phyloP scores from a whole-genome alignment of 306 rosid genomes.

The Castanea mollissima region DNA sequence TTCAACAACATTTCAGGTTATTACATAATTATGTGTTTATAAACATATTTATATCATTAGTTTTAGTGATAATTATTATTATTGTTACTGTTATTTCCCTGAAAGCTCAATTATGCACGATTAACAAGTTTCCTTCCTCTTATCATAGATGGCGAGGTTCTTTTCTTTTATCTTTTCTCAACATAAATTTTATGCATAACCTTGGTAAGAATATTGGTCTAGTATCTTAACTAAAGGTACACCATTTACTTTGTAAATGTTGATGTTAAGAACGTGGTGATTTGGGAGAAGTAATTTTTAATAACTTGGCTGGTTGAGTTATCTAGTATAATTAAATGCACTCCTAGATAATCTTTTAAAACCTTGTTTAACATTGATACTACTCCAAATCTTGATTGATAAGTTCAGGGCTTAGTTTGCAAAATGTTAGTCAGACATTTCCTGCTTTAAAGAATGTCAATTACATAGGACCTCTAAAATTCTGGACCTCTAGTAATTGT shows the following conservation, averaged over 20 bases:
- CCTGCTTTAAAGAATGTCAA: too few species aligned
- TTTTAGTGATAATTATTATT: background rate
- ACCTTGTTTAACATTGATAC: background rate
- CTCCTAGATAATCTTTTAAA: background rate
- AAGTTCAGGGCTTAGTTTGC: background rate
- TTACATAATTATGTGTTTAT: conserved; percentile 13
- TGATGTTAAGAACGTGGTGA: background rate
- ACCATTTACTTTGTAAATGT: background rate
- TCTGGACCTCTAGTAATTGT: too few species aligned
- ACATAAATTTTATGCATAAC: too few species aligned
- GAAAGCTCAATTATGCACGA: background rate
- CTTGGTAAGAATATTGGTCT: too few species aligned
- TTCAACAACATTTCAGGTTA: conserved; percentile 59
- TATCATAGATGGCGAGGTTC: background rate
- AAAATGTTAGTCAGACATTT: background rate
- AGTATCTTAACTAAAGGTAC: background rate
- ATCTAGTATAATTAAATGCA: background rate
- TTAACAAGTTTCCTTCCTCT: background rate
- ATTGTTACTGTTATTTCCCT: background rate
- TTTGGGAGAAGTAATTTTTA: background rate
- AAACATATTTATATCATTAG: conserved; percentile 1
- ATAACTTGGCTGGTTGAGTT: background rate
- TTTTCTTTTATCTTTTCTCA: background rate
- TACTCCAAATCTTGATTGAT: background rate
- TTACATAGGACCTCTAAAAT: too few species aligned